A percentile compares a stretch with the other conserved stretches of the same genome.
Conservation (phyloP, 106 monocot genomes). For the Dendrobium nobile region DNA sequence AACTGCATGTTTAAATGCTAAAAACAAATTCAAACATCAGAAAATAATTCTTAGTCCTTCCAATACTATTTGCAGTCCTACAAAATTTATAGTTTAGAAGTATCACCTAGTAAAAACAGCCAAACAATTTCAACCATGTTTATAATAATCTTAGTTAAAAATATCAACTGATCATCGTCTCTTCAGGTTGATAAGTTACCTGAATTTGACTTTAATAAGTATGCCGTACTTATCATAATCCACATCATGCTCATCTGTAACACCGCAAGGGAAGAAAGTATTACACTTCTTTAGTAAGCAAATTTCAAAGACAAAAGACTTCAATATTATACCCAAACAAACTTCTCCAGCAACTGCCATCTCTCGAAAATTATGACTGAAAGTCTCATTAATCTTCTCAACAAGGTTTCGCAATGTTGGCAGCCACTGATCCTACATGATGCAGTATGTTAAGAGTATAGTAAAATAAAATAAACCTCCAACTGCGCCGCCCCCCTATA, state of each 20-base stretch:
- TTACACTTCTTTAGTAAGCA: slow-evolving; percentile 1
- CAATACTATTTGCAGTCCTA: background rate
- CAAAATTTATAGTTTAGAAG: background rate
- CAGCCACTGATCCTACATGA: slow-evolving; percentile 69
- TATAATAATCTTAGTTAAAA: background rate
- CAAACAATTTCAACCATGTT: background rate
- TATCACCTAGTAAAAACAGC: background rate
- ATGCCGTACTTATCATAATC: slow-evolving; percentile 95
- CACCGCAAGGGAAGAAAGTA: background rate
- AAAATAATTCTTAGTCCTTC: background rate
- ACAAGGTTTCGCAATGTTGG: slow-evolving; percentile 75
- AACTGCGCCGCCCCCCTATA: no score
- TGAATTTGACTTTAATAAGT: slow-evolving; percentile 95
- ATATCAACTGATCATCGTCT: background rate
- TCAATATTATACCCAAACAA: slow-evolving; percentile 54
- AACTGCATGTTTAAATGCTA: no score
- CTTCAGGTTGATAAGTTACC: slow-evolving; percentile 30
- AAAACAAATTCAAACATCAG: background rate
- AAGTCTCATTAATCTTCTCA: slow-evolving; percentile 84
- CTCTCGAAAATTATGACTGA: slow-evolving; percentile 91
- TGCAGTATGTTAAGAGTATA: background rate
- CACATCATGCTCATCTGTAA: slow-evolving; percentile 81
- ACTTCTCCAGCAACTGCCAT: slow-evolving; percentile 99
- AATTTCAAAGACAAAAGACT: background rate
- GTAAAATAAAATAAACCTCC: background rate